Evolutionary conservation across 306 rosid genomes (phyloP).

Genomic region (Casuarina glauca): DNA sequence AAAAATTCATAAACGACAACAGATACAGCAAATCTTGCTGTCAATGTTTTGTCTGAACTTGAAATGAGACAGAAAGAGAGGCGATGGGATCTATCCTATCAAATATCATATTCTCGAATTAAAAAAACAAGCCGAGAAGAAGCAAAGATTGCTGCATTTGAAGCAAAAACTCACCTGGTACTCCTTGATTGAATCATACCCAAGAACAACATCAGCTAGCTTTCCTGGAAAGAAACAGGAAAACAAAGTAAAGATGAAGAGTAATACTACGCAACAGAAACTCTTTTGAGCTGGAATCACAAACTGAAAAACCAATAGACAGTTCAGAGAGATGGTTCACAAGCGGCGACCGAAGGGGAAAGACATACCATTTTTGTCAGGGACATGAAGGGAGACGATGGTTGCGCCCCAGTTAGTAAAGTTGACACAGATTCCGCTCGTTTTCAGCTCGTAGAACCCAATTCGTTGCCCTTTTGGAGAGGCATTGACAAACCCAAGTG

Average conservation of each 20-base stretch:
- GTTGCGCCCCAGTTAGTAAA: slow-evolving; percentile 69
- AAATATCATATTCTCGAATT: background rate
- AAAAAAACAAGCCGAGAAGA: background rate
- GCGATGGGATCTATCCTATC: background rate
- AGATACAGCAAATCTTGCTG: slow-evolving; percentile 11
- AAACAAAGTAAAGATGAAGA: background rate
- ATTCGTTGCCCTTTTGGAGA: slow-evolving; percentile 18
- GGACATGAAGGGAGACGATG: slow-evolving; percentile 42
- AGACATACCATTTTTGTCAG: slow-evolving; percentile 53
- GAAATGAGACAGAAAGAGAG: background rate
- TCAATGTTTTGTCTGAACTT: slow-evolving; percentile 17
- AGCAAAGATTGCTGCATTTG: background rate
- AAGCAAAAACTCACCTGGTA: slow-evolving; percentile 46
- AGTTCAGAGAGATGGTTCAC: background rate
- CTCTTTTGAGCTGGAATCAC: background rate
- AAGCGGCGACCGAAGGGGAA: background rate
- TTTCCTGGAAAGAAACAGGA: slow-evolving; percentile 49
- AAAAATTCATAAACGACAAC: background rate
- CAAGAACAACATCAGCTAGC: slow-evolving; percentile 74
- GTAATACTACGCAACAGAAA: background rate
- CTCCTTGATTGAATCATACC: slow-evolving; percentile 63
- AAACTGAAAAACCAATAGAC: background rate
- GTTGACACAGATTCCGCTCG: slow-evolving; percentile 43
- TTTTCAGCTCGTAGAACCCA: slow-evolving; percentile 43
- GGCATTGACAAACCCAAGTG: slow-evolving; percentile 36